These are phyloP conservation scores for Ogataea neopini DNA, from an alignment of 805 yeast species.

Conservation along the genomic window DNA sequence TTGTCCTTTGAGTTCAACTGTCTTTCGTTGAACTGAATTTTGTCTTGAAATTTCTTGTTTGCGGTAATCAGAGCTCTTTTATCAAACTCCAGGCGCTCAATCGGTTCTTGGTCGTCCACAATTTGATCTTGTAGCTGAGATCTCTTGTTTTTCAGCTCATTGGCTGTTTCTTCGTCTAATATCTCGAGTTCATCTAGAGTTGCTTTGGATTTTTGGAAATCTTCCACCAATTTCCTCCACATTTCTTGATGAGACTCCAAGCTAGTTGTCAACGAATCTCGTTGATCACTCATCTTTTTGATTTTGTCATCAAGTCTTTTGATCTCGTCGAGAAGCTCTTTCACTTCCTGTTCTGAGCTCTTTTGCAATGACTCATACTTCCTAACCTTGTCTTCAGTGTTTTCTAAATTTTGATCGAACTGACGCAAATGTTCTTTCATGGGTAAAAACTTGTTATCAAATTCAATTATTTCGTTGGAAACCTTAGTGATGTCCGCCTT, in stretches of 20 bases:
- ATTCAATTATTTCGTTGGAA: constrained; percentile 24
- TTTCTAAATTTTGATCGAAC: constrained; percentile 20
- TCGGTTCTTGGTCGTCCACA: constrained; percentile 22
- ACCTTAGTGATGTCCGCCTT: constrained; percentile 30
- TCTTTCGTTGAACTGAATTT: constrained; percentile 17
- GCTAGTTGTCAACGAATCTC: constrained; percentile 36
- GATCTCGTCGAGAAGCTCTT: constrained; percentile 10
- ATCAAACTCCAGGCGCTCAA: constrained; percentile 18
- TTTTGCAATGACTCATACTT: constrained; percentile 10
- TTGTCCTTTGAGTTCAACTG: constrained; percentile 49
- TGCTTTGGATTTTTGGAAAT: constrained; percentile 13
- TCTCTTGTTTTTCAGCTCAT: constrained; percentile 28
- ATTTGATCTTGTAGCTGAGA: constrained; percentile 26
- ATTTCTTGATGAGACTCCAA: constrained; percentile 39
- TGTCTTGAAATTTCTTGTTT: constrained; percentile 21
- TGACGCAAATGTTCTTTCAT: constrained; percentile 21
- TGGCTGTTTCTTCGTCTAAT: constrained; percentile 22
- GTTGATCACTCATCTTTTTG: constrained; percentile 34
- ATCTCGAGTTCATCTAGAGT: constrained; percentile 16
- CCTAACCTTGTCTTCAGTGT: constrained; percentile 18
- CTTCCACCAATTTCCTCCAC: constrained; percentile 31
- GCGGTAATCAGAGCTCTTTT: constrained; percentile 12
- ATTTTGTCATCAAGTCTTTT: constrained; percentile 27
- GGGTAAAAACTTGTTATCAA: constrained; percentile 26
- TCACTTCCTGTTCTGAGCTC: constrained; percentile 9